Evolutionary conservation across 176 grass and related monocot species (phyloP).

Genomic region (Phoenix roebelenii): DNA sequence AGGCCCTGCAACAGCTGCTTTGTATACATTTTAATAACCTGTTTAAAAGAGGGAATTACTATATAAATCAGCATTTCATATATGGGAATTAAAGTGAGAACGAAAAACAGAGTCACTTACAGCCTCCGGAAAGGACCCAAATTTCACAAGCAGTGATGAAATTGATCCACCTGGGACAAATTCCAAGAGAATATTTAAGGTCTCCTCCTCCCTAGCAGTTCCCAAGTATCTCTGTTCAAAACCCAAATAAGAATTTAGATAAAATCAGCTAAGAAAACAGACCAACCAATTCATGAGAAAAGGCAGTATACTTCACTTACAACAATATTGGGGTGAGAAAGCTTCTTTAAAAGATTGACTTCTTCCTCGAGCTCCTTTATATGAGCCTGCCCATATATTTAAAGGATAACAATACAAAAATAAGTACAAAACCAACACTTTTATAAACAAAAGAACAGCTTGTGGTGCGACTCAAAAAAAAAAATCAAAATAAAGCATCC

Average conservation of each 20-base stretch:
- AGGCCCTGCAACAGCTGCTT: constrained; percentile 86
- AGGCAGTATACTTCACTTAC: constrained; percentile 42
- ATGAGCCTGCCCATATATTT: constrained; percentile 51
- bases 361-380: constrained; percentile 95
- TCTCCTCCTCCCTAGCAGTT: constrained; percentile 78
- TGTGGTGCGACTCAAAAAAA: too few species aligned
- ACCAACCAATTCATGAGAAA: neutral
- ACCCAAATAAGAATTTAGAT: neutral
- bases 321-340: constrained; percentile 90
- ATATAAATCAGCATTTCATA: neutral
- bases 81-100: neutral
- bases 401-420: neutral
- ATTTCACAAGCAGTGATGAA: constrained; percentile 79
- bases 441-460: neutral
- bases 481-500: too few species aligned
- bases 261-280: neutral
- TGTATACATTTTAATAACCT: constrained; percentile 98
- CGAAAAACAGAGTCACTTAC: constrained; percentile 40
- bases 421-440: neutral
- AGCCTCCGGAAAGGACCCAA: constrained; percentile 86
- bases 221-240: constrained; percentile 82
- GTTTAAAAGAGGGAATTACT: constrained; percentile 23
- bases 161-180: constrained; percentile 99
- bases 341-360: constrained; percentile 93
- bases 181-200: constrained; percentile 87